Percentiles rank a stretch among this genome's conserved stretches.
phyloP scores from a whole-genome alignment of 148 eudicot species.

The Salicornia ramosissima region DNA sequence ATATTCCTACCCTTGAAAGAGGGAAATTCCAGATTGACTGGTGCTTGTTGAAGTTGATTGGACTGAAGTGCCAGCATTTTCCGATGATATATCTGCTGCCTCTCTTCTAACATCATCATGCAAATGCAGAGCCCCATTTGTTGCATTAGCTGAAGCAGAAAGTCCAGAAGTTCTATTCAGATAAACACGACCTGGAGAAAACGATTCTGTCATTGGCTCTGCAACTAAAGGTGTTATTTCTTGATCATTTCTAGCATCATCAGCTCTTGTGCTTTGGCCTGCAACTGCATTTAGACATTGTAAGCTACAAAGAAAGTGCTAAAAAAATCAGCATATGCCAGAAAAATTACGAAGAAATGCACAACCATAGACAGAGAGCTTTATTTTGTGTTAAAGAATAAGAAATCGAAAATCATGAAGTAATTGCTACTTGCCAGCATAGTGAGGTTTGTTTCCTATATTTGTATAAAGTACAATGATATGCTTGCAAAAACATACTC shows the following conservation, averaged over 20 bases:
- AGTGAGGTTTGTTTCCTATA: background rate
- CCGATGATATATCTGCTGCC: constrained; percentile 30
- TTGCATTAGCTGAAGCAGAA: constrained; percentile 31
- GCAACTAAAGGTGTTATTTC: constrained; percentile 50
- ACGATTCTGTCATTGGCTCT: constrained; percentile 24
- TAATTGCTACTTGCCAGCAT: background rate
- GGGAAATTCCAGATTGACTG: constrained; percentile 50
- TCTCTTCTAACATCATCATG: constrained; percentile 32
- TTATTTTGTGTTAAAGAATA: background rate
- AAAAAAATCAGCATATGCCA: background rate
- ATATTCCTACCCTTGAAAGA: constrained; percentile 62
- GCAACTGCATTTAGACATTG: constrained; percentile 11
- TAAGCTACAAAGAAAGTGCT: constrained; percentile 16
- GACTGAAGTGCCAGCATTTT: constrained; percentile 32
- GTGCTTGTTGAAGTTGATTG: constrained; percentile 37
- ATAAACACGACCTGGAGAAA: constrained; percentile 25
- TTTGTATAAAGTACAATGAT: background rate
- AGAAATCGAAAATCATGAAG: background rate
- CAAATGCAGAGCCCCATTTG: constrained; percentile 36
- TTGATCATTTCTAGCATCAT: constrained; percentile 30
- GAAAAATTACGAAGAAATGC: background rate
- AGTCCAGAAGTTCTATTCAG: constrained; percentile 28
- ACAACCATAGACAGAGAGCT: background rate
- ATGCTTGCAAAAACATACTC: background rate
- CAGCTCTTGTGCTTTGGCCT: constrained; percentile 30